Evolutionary conservation across 2,329 filamentous ascomycete genomes (phyloP).

Genomic region (Fusarium sp.): DNA sequence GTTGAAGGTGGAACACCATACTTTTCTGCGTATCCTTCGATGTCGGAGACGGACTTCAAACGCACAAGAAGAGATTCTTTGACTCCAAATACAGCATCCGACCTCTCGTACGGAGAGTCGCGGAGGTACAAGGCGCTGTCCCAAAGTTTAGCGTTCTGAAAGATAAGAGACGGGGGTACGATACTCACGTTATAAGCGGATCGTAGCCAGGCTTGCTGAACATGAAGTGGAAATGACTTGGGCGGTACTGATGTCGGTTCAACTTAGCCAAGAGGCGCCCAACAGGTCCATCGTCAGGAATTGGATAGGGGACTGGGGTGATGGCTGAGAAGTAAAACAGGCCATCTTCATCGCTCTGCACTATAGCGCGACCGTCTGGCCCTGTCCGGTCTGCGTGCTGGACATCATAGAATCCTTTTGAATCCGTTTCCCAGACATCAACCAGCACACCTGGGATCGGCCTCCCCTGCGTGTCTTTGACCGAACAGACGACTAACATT

Average conservation of each 20-base stretch:
- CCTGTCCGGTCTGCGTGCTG: slow-evolving; percentile 71
- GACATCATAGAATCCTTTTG: slow-evolving; percentile 80
- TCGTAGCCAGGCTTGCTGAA: slow-evolving; percentile 64
- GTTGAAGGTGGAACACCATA: slow-evolving; percentile 6
- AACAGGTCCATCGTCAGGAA: slow-evolving; percentile 86
- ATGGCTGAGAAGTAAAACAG: slow-evolving; percentile 84
- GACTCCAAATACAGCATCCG: slow-evolving; percentile 85
- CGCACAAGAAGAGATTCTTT: slow-evolving; percentile 84
- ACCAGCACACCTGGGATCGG: slow-evolving; percentile 74
- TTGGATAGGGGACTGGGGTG: slow-evolving; percentile 85
- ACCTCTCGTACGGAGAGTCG: slow-evolving; percentile 83
- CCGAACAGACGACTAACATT: slow-evolving; percentile 74
- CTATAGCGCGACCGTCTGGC: slow-evolving; percentile 47
- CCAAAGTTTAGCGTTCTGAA: slow-evolving; percentile 53
- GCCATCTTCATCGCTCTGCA: slow-evolving; percentile 45
- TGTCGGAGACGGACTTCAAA: slow-evolving; percentile 45
- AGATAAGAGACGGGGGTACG: background rate
- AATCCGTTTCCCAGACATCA: slow-evolving; percentile 85
- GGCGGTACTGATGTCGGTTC: slow-evolving; percentile 78
- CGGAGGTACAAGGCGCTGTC: slow-evolving; percentile 75
- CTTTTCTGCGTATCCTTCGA: slow-evolving; percentile 10
- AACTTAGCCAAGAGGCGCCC: slow-evolving; percentile 75
- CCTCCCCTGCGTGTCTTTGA: slow-evolving; percentile 71
- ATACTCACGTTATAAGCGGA: slow-evolving; percentile 22
- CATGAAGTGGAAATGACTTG: slow-evolving; percentile 89